Evolutionary conservation across 169 alveolate genomes (phyloP), one percentile per base, ranked within the genome.

Genomic region (Theileria annulata): DNA sequence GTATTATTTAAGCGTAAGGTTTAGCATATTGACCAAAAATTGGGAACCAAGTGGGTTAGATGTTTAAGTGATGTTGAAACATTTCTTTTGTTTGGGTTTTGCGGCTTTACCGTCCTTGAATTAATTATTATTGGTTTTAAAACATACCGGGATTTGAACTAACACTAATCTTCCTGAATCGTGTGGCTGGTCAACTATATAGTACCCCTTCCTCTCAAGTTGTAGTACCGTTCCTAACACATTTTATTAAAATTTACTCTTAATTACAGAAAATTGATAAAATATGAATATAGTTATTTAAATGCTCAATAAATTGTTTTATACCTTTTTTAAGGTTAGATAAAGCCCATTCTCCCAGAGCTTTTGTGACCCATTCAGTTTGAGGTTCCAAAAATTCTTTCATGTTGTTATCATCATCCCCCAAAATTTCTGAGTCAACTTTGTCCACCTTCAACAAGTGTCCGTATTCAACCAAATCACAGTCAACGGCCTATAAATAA

Each of bases 191-290:
- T 96, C 99, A 56, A 97, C 95, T 66, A 91, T 95, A 95, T 94
- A 97, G 86, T 94, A 98, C 0, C 99, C 99, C 88, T 99, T 94
- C 91, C 99, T 94, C 91, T 98, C 99, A 67, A 98, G 92, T 89
- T 98, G 98, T 42, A 97, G 80, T 80, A 87, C 82, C 48, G 92
- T 95, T 4, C 97, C 98, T 71, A 56, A 13, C 30, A 27, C 31
- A 59, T 56, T 27, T 54, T 10, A 28, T 35, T 48, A 17, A 19
- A 8, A 13, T 10, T 13, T 35, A 35, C 47, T 5, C 13, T 35
- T 35, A 35, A 35, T 35, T 35, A 35, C 8, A 35, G 8, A 35
- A 5, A 35, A 35, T 5, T 8, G 8, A 35, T 35, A 35, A 35
- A 35, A 42, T 62, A 19, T 19, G 28, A 1, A 48, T 3, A 35